Conservation (phyloP, 768 basidiomycete genomes). For the Kwoniella europaea region DNA sequence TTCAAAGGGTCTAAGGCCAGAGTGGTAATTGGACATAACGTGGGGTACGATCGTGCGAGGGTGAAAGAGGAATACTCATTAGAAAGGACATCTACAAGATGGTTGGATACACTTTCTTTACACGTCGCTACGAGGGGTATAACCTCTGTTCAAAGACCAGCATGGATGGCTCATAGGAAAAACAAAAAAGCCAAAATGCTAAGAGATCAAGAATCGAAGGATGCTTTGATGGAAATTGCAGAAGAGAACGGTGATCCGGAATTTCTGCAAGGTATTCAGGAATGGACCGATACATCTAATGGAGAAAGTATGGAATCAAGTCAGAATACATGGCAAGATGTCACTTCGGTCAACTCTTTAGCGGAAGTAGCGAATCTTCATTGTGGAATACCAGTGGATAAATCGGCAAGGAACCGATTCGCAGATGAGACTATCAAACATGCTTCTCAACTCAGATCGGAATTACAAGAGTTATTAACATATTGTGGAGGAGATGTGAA, state of each 20-base stretch:
- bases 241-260: constrained; percentile 57
- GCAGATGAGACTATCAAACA: constrained; percentile 72
- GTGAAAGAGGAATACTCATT: constrained; percentile 81
- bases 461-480: constrained; percentile 73
- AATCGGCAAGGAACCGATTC: constrained; percentile 66
- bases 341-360: constrained; percentile 89
- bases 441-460: constrained; percentile 69
- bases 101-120: constrained; percentile 91
- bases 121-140: constrained; percentile 94
- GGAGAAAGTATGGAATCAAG: constrained; percentile 54
- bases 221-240: constrained; percentile 56
- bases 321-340: constrained; percentile 82
- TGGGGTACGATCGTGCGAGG: constrained; percentile 88
- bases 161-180: constrained; percentile 87
- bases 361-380: constrained; percentile 90
- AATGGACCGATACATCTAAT: constrained; percentile 21
- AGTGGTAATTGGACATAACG: constrained; percentile 89
- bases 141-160: constrained; percentile 89
- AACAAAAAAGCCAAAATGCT: constrained; percentile 67
- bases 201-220: constrained; percentile 59
- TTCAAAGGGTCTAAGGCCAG: constrained; percentile 44
- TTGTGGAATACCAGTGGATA: constrained; percentile 78
- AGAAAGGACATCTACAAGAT: constrained; percentile 71
- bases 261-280: constrained; percentile 19
- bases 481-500: constrained; percentile 87